Percentiles rank a stretch among this genome's conserved stretches.
Conservation (phyloP, 352 stramenopile species). For the Globisporangium megalacanthum region DNA sequence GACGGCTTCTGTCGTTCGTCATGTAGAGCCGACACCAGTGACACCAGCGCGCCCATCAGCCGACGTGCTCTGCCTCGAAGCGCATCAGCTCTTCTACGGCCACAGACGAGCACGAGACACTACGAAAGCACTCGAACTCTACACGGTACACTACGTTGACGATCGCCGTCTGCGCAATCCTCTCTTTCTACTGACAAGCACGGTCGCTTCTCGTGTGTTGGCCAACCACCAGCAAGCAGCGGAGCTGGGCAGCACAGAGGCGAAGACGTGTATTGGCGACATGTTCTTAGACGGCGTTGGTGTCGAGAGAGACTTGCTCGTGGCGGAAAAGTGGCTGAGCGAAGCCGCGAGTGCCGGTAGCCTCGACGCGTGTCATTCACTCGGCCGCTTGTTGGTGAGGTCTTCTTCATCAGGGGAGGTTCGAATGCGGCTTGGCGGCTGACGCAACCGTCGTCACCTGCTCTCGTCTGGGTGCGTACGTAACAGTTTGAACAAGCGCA, state of each 20-base stretch:
- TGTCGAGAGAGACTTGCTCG: slow-evolving; percentile 44
- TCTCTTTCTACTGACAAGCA: neutral
- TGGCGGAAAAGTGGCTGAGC: slow-evolving; percentile 49
- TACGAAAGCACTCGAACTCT: slow-evolving; percentile 39
- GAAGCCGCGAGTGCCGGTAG: slow-evolving; percentile 31
- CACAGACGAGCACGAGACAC: slow-evolving; percentile 35
- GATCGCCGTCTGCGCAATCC: neutral
- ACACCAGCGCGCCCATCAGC: neutral
- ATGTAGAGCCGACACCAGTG: neutral
- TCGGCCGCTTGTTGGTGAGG: slow-evolving; percentile 50
- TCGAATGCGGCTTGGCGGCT: too few species aligned
- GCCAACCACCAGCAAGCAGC: slow-evolving; percentile 34
- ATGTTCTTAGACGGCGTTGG: slow-evolving; percentile 45
- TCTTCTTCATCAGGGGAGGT: neutral
- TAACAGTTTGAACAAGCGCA: slow-evolving; percentile 43
- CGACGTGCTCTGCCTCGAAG: slow-evolving; percentile 48
- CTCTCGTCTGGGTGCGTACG: neutral
- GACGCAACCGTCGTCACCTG: too few species aligned
- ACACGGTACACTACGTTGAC: slow-evolving; percentile 28
- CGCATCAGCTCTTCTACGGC: slow-evolving; percentile 60
- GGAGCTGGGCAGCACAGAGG: slow-evolving; percentile 28
- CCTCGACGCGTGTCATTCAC: slow-evolving; percentile 37
- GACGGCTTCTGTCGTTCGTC: neutral
- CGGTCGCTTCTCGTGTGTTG: neutral
- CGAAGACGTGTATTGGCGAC: slow-evolving; percentile 59